Percentiles rank a stretch among this genome's conserved stretches.
These are phyloP conservation scores for Sextonia rubra DNA, from an alignment of 164 flowering plant species.

Conservation along the genomic window DNA sequence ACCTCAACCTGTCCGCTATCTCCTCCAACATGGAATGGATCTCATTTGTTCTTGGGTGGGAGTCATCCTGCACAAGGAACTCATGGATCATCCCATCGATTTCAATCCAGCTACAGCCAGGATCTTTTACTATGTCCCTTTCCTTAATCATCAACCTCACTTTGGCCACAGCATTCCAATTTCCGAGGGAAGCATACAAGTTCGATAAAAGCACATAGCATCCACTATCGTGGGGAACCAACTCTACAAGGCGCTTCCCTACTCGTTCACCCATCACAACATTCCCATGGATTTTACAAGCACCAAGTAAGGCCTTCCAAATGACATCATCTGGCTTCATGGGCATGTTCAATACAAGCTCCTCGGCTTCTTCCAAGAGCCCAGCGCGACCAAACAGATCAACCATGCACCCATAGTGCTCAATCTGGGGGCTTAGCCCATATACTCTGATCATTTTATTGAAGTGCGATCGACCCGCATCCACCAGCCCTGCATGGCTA, in stretches of 20 bases:
- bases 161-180: slow-evolving; percentile 48
- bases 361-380: slow-evolving; percentile 46
- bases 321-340: slow-evolving; percentile 49
- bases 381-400: slow-evolving; percentile 69
- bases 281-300: slow-evolving; percentile 52
- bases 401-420: slow-evolving; percentile 68
- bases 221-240: slow-evolving; percentile 50
- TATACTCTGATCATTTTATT: slow-evolving; percentile 35
- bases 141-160: slow-evolving; percentile 54
- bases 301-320: slow-evolving; percentile 55
- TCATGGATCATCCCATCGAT: slow-evolving; percentile 51
- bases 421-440: slow-evolving; percentile 46
- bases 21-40: slow-evolving; percentile 51
- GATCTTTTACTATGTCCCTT: slow-evolving; percentile 51
- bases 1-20: slow-evolving; percentile 25
- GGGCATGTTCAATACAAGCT: slow-evolving; percentile 47
- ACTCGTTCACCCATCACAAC: slow-evolving; percentile 43
- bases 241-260: slow-evolving; percentile 36
- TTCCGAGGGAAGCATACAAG: slow-evolving; percentile 44
- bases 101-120: slow-evolving; percentile 66
- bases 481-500: slow-evolving; percentile 60
- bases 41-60: slow-evolving; percentile 39
- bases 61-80: slow-evolving; percentile 51
- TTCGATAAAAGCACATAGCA: slow-evolving; percentile 59
- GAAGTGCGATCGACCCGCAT: slow-evolving; percentile 37